A percentile compares a stretch with the other conserved stretches of the same genome.
Conservation (phyloP, 2,329 filamentous ascomycete species). For the Teratosphaeria nubilosa region DNA sequence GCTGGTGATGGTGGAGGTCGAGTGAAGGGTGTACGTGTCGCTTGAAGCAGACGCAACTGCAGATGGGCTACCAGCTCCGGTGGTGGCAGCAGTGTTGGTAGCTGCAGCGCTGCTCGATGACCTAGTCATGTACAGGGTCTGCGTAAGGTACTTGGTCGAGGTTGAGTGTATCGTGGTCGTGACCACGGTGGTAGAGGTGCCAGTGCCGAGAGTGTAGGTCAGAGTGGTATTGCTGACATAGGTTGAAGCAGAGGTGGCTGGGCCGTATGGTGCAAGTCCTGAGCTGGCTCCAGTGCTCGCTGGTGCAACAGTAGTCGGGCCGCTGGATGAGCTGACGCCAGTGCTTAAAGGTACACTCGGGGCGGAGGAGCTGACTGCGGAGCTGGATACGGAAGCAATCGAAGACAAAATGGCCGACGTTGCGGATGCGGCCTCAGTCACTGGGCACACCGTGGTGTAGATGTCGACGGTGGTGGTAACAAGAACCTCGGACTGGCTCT, state of each 20-base stretch:
- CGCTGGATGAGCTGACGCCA: slow-evolving; percentile 1
- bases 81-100: slow-evolving; percentile 5
- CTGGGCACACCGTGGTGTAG: slow-evolving; percentile 17
- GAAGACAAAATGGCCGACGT: slow-evolving; percentile 2
- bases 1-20: slow-evolving; percentile 25
- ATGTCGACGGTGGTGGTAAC: slow-evolving; percentile 12
- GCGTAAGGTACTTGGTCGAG: slow-evolving; percentile 22
- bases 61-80: slow-evolving; percentile 4
- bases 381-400: slow-evolving; percentile 1
- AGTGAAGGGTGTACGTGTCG: slow-evolving; percentile 15
- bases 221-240: slow-evolving; percentile 21
- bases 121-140: slow-evolving; percentile 18
- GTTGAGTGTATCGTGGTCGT: slow-evolving; percentile 27
- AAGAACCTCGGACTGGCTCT: slow-evolving; percentile 9
- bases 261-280: neutral
- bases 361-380: neutral
- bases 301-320: neutral
- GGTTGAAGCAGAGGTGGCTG: slow-evolving; percentile 12
- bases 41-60: slow-evolving; percentile 1
- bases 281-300: slow-evolving; percentile 1
- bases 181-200: slow-evolving; percentile 23
- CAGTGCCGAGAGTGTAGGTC: slow-evolving; percentile 26
- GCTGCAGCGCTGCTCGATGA: slow-evolving; percentile 5
- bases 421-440: slow-evolving; percentile 7
- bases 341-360: slow-evolving; percentile 1